Conservation (phyloP, 192 early-diverging fungal genomes). For the Coemansia biformis region DNA sequence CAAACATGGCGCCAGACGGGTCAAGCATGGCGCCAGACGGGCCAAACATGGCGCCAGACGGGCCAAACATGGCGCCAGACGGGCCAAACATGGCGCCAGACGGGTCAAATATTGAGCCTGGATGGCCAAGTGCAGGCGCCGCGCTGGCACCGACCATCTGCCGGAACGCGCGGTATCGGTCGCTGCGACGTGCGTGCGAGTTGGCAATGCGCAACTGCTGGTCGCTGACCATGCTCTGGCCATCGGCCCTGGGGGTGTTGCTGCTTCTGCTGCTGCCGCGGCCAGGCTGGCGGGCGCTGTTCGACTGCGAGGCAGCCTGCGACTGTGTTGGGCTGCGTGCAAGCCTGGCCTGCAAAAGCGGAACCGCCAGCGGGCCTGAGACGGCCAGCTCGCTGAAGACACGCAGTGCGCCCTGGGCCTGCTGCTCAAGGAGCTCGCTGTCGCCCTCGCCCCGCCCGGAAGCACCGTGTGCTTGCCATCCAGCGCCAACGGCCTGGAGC, state of each 20-base stretch:
- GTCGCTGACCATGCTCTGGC: neutral
- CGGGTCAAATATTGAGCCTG: too few relatives aligned
- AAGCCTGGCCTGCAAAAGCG: constrained; percentile 24
- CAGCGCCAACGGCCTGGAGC: constrained; percentile 21
- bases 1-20: too few relatives aligned
- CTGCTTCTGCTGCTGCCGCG: too few relatives aligned
- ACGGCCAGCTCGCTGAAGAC: constrained; percentile 11
- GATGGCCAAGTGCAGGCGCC: too few relatives aligned
- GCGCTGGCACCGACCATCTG: neutral
- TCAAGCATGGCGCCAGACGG: too few relatives aligned
- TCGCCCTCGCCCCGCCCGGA: neutral
- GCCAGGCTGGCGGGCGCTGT: too few relatives aligned
- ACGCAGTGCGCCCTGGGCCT: constrained; percentile 14
- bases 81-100: too few relatives aligned
- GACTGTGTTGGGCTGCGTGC: neutral
- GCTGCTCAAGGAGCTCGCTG: neutral
- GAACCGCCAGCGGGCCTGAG: constrained; percentile 13
- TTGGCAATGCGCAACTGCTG: constrained; percentile 1
- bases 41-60: too few relatives aligned
- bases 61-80: too few relatives aligned
- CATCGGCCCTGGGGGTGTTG: neutral
- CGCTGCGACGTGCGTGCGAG: constrained; percentile 2
- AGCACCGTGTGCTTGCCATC: constrained; percentile 17
- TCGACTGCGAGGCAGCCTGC: neutral
- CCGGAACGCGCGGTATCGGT: neutral